Conservation (phyloP, 1,139 yeast species). For the Lodderomyces oxycetoniae region DNA sequence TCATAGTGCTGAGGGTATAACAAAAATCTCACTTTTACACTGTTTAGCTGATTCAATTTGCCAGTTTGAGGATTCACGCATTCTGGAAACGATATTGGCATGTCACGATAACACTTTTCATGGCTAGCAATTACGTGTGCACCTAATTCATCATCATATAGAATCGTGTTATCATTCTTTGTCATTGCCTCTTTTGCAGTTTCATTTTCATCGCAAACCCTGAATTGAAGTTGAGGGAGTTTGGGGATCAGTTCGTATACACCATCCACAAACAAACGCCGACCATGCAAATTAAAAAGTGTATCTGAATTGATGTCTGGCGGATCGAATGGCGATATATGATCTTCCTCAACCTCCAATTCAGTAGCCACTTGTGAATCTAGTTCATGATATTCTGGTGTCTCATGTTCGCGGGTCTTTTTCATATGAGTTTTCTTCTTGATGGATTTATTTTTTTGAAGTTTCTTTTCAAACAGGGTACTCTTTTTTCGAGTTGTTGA, state of each 20-base stretch:
- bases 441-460: constrained; percentile 1
- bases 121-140: constrained; percentile 28
- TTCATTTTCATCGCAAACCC: constrained; percentile 8
- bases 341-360: constrained; percentile 19
- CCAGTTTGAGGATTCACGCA: constrained; percentile 18
- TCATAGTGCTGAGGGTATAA: constrained; percentile 42
- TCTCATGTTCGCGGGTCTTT: neutral
- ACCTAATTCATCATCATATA: constrained; percentile 26
- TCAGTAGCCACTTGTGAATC: constrained; percentile 1
- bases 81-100: constrained; percentile 39
- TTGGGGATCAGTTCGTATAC: constrained; percentile 20
- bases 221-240: constrained; percentile 25
- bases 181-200: constrained; percentile 14
- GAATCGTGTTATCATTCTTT: constrained; percentile 15
- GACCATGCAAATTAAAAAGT: constrained; percentile 25
- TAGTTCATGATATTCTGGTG: neutral
- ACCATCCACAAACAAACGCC: constrained; percentile 32
- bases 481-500: constrained; percentile 2
- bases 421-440: constrained; percentile 1
- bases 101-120: constrained; percentile 27
- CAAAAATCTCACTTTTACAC: constrained; percentile 32
- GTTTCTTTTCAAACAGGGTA: constrained; percentile 3
- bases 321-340: constrained; percentile 37
- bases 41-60: constrained; percentile 26
- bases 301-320: constrained; percentile 34